phyloP scores from a whole-genome alignment of 805 yeast species.

The Kuraishia cidri region DNA sequence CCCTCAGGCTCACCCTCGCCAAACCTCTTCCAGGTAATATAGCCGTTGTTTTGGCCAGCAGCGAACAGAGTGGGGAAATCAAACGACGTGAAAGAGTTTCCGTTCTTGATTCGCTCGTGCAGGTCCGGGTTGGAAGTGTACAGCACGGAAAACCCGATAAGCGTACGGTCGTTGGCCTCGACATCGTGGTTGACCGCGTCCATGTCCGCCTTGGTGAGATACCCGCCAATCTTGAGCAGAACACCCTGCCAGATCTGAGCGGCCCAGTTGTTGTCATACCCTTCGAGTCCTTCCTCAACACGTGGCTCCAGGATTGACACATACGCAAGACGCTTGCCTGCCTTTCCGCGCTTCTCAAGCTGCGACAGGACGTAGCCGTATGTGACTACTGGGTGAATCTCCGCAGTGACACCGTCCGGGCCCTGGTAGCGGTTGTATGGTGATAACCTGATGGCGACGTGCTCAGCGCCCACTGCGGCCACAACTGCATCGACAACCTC shows the following conservation, averaged over 20 bases:
- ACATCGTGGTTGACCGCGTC: conserved; percentile 9
- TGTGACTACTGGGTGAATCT: conserved; percentile 23
- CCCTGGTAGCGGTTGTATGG: conserved; percentile 24
- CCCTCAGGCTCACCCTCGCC: too few species aligned
- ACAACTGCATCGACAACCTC: conserved; percentile 38
- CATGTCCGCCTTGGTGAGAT: conserved; percentile 6
- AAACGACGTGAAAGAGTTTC: conserved; percentile 24
- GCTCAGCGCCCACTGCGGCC: conserved; percentile 42
- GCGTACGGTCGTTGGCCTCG: conserved; percentile 28
- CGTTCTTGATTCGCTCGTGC: conserved; percentile 24
- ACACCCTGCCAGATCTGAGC: conserved; percentile 24
- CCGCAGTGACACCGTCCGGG: conserved; percentile 7
- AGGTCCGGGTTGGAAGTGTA: conserved; percentile 38
- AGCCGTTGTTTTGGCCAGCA: conserved; percentile 20
- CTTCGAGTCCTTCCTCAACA: conserved; percentile 6
- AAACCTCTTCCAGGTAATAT: conserved; percentile 18
- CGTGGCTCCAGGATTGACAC: conserved; percentile 21
- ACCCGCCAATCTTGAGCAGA: conserved; percentile 15
- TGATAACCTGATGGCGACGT: conserved; percentile 39
- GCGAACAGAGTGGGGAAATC: conserved; percentile 30
- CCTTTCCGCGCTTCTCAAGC: conserved; percentile 27
- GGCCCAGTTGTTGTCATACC: conserved; percentile 1
- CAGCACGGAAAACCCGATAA: conserved; percentile 28
- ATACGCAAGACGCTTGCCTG: conserved; percentile 15
- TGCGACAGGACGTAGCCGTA: conserved; percentile 29